Base-by-base conservation (phyloP, 179 eudicot species). In the Patellifolia procumbens region DNA sequence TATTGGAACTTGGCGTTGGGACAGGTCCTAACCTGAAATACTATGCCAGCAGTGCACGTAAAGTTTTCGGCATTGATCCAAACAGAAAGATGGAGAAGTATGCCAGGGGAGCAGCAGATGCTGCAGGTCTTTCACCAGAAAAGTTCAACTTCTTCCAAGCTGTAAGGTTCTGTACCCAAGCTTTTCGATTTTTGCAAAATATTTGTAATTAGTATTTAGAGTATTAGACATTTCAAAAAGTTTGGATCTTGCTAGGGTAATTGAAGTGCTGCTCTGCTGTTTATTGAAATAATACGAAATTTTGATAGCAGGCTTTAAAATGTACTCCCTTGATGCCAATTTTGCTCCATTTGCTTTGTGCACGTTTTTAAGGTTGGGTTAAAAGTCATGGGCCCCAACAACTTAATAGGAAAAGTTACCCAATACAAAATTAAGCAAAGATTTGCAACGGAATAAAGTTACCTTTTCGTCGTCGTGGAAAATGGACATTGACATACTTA, bases 21-120 rank as follows among this genome's bases (percentile, higher is more conserved):
- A 88, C 97, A 2, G 97, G 98, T 51, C 97, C 97, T 35, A 94
- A 94, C 81, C 87, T 94, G 60, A 92, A 88, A 74, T 94, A 91
- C 77, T 94, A 94, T 76, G 91, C 91, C 3, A 58, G 80, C 69
- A 81, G 73, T 49, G 64, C 72, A 17, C 85, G 75, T 55, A 74
- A 83, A 31, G 88, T 94, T 53, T 55, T 82, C 80, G 97, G 97
- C 48, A 81, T 90, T 34, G 98, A 94, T 81, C 97, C 98, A 6
- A 94, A 86, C 67, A 75, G 34, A 68, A 92, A 92, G 83, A 89
- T 94, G 97, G 92, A 94, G 83, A 94, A 92, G 78, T 94, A 92
- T 77, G 97, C 97, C 15, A 85, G 68, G 75, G 83, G 66, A 73
- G 90, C 97, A 10, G 98, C 95, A 56, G 77, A 79, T 39, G 84